Conservation (phyloP, 1,284 basidiomycete species). For the Microbotryum silenes-acaulis region DNA sequence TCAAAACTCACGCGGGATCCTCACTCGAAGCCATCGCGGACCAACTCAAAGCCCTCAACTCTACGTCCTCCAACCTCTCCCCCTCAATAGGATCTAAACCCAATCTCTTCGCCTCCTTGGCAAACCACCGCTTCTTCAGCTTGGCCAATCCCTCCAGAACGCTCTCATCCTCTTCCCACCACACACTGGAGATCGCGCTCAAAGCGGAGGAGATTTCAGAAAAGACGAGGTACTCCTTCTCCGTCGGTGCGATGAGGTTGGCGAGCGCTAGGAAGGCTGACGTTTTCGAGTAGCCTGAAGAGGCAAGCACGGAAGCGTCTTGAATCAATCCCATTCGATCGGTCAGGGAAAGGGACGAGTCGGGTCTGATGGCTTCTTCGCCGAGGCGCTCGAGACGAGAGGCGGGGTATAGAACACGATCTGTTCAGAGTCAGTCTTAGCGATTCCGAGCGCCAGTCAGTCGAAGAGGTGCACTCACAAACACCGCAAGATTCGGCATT, state of each 20-base stretch:
- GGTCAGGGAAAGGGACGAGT: too few species aligned
- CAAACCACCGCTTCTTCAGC: conserved; percentile 49
- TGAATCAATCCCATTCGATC: conserved; percentile 40
- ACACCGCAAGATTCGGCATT: conserved; percentile 85
- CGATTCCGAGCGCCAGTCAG: too few species aligned
- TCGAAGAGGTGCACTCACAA: conserved; percentile 47
- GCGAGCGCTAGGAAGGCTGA: conserved; percentile 38
- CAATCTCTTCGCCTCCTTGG: conserved; percentile 66
- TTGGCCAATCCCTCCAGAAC: conserved; percentile 55
- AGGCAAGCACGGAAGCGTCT: conserved; percentile 41
- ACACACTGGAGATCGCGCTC: conserved; percentile 54
- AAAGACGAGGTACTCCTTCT: conserved; percentile 64
- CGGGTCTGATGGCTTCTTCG: conserved; percentile 53
- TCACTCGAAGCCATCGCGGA: conserved; percentile 49
- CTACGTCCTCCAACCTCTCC: conserved; percentile 53
- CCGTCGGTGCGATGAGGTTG: conserved; percentile 18
- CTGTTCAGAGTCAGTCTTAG: conserved; percentile 41
- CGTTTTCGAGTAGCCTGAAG: conserved; percentile 42
- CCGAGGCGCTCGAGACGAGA: conserved; percentile 74
- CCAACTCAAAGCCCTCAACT: conserved; percentile 63
- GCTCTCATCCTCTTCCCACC: conserved; percentile 72
- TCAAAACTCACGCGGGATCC: not conserved
- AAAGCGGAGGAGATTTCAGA: conserved; percentile 55
- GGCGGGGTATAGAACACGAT: conserved; percentile 79
- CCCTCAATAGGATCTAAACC: conserved; percentile 64